phyloP scores from a whole-genome alignment of 2,329 filamentous ascomycete genomes.

The Madurella mycetomatis region DNA sequence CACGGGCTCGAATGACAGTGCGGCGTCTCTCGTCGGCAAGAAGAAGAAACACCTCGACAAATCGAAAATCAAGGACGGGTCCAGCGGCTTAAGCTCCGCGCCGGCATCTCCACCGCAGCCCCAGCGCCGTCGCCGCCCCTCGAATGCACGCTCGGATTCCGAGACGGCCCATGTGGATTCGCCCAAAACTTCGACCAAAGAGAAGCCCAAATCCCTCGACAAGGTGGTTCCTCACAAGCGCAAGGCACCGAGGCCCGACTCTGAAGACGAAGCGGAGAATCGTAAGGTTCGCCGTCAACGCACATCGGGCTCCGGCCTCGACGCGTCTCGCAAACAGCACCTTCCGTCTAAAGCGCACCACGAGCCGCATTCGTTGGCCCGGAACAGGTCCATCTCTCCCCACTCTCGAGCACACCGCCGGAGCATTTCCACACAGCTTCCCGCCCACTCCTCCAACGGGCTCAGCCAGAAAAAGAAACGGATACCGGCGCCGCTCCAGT shows the following conservation, averaged over 20 bases:
- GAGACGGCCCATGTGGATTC: constrained; percentile 45
- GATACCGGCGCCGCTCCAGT: constrained; percentile 56
- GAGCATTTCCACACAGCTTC: constrained; percentile 60
- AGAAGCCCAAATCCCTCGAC: constrained; percentile 45
- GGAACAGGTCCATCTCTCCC: constrained; percentile 56
- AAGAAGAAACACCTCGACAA: constrained; percentile 49
- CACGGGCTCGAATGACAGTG: constrained; percentile 34
- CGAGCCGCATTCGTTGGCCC: constrained; percentile 31
- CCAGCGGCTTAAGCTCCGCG: constrained; percentile 55
- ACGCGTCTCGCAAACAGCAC: constrained; percentile 25
- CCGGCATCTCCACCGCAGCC: constrained; percentile 48
- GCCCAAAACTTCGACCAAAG: constrained; percentile 42
- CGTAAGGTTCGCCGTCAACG: constrained; percentile 53
- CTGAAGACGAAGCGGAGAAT: constrained; percentile 53
- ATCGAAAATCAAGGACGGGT: constrained; percentile 46
- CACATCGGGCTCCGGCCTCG: constrained; percentile 40
- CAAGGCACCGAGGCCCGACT: constrained; percentile 50
- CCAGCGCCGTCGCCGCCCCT: constrained; percentile 39
- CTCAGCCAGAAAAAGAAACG: constrained; percentile 58
- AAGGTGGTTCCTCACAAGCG: constrained; percentile 48
- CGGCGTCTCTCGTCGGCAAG: constrained; percentile 37
- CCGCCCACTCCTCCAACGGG: constrained; percentile 51
- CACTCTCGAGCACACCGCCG: constrained; percentile 55
- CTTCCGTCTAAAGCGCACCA: constrained; percentile 31
- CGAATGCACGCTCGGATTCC: constrained; percentile 44